Conservation (phyloP, 202 grass and related monocot genomes). For the Cymbopogon flexuosus region DNA sequence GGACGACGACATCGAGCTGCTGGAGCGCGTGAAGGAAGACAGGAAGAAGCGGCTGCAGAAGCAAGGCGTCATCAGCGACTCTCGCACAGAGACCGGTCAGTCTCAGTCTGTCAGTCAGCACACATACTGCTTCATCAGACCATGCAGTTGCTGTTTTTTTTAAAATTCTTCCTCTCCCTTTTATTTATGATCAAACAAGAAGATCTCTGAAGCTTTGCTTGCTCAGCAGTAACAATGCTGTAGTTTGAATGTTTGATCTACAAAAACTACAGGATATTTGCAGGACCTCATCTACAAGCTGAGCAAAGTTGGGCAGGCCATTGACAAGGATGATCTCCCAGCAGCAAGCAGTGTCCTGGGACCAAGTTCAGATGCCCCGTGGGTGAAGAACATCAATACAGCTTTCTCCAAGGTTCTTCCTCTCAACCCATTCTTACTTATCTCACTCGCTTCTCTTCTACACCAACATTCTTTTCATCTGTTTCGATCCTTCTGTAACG, state of each 20-base stretch:
- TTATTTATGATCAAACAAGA: no score
- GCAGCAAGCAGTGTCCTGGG: conserved; percentile 68
- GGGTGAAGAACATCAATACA: conserved; percentile 72
- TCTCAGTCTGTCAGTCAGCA: background rate
- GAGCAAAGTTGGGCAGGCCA: conserved; percentile 92
- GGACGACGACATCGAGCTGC: conserved; percentile 76
- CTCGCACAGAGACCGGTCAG: conserved; percentile 62
- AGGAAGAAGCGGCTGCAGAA: conserved; percentile 75
- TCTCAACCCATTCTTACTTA: background rate
- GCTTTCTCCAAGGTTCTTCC: conserved; percentile 69
- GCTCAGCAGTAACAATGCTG: background rate
- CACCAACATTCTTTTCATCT: background rate
- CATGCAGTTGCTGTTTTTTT: no score
- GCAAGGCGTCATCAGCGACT: conserved; percentile 68
- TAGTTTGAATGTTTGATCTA: conserved; percentile 21
- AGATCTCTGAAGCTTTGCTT: background rate
- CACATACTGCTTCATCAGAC: no score
- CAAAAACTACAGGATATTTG: conserved; percentile 58
- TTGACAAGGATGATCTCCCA: conserved; percentile 66
- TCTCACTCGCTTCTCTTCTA: background rate
- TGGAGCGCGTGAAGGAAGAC: conserved; percentile 80
- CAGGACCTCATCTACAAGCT: conserved; percentile 88
- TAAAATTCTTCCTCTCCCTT: no score
- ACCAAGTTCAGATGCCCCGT: conserved; percentile 34
- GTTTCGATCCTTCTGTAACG: background rate